Evolutionary conservation across 495 filamentous ascomycete genomes (phyloP).

Genomic region (Diplogelasinospora grovesii): DNA sequence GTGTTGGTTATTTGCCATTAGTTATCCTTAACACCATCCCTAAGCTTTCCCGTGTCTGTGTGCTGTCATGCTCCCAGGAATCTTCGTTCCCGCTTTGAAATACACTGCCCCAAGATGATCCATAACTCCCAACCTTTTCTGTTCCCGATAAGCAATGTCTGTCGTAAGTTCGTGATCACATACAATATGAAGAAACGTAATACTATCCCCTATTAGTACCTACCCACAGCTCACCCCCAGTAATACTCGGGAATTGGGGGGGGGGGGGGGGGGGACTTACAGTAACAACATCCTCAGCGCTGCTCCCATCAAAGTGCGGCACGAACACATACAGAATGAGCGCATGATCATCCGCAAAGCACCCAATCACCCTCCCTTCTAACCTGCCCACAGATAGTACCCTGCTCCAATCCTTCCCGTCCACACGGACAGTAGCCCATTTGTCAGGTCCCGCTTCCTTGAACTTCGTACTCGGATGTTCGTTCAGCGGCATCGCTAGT

Average conservation of each 20-base stretch:
- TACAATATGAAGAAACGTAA: slow-evolving; percentile 21
- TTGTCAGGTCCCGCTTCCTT: slow-evolving; percentile 52
- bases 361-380: slow-evolving; percentile 86
- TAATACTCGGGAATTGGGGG: not conserved
- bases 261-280: slow-evolving; percentile 40
- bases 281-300: slow-evolving; percentile 71
- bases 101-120: no score
- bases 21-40: no score
- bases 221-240: not conserved
- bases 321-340: slow-evolving; percentile 91
- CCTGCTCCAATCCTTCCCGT: slow-evolving; percentile 84
- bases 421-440: slow-evolving; percentile 82
- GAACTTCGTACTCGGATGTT: slow-evolving; percentile 71
- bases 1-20: no score
- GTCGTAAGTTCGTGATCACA: no score
- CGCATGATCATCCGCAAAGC: slow-evolving; percentile 70
- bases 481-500: slow-evolving; percentile 55
- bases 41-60: no score
- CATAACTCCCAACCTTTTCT: no score
- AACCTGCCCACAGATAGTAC: slow-evolving; percentile 85
- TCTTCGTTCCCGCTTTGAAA: no score
- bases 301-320: slow-evolving; percentile 56
- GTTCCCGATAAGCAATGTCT: no score
- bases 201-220: slow-evolving; percentile 14
- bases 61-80: no score